These are phyloP conservation scores for Choanephora cucurbitarum DNA, from an alignment of 371 early-diverging fungal species.

Conservation along the genomic window DNA sequence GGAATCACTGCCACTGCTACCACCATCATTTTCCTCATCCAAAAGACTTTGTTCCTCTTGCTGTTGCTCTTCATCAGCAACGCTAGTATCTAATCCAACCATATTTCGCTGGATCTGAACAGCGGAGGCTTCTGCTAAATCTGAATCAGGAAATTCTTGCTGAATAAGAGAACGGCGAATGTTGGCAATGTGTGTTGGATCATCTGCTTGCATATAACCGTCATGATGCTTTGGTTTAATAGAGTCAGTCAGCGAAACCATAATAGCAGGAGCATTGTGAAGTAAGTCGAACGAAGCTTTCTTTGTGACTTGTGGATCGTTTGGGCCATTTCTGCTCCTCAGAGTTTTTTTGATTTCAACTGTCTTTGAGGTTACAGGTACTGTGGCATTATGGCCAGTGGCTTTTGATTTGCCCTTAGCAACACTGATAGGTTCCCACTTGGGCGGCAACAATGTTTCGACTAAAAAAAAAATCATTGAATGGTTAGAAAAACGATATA, in stretches of 20 bases:
- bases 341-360: neutral
- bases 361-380: neutral
- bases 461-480: constrained; percentile 18
- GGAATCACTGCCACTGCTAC: no score
- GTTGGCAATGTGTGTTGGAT: constrained; percentile 34
- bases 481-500: no score
- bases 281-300: neutral
- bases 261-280: constrained; percentile 6
- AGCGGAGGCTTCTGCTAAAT: constrained; percentile 19
- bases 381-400: no score
- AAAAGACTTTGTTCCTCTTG: neutral
- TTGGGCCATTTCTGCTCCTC: neutral
- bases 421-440: constrained; percentile 31
- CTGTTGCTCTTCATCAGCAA: constrained; percentile 13
- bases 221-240: constrained; percentile 29
- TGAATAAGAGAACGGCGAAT: constrained; percentile 33
- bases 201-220: constrained; percentile 33
- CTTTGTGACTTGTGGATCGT: neutral
- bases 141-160: constrained; percentile 36
- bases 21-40: neutral
- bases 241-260: constrained; percentile 21
- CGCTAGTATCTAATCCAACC: neutral
- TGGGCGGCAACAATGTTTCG: constrained; percentile 47
- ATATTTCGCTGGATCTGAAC: constrained; percentile 13
- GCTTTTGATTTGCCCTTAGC: neutral